Evolutionary conservation across 1,284 basidiomycete genomes (phyloP).

Genomic region (Irpex lacteus): DNA sequence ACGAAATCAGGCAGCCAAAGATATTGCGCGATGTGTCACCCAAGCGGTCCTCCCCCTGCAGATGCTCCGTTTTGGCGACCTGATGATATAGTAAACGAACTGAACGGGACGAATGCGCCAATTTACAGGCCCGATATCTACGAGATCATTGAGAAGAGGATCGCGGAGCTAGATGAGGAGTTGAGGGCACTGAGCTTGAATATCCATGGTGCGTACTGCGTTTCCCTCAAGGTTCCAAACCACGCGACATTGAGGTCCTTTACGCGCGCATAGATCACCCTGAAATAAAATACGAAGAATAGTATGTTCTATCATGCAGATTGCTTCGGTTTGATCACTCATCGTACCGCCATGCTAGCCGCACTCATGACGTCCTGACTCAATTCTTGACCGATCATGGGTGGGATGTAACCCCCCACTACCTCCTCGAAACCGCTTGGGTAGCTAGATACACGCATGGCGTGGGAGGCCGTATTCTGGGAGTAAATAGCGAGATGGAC

Average conservation of each 20-base stretch:
- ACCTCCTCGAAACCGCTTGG: constrained; percentile 78
- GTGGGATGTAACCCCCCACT: constrained; percentile 60
- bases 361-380: constrained; percentile 54
- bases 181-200: constrained; percentile 59
- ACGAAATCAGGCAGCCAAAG: background rate
- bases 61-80: constrained; percentile 12
- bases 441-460: constrained; percentile 65
- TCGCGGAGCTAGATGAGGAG: constrained; percentile 49
- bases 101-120: constrained; percentile 7
- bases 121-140: constrained; percentile 36
- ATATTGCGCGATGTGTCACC: constrained; percentile 8
- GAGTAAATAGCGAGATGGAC: constrained; percentile 75
- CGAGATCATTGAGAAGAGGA: constrained; percentile 52
- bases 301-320: too few relatives aligned
- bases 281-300: constrained; percentile 27
- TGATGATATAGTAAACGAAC: background rate
- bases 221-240: background rate
- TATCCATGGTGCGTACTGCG: constrained; percentile 50
- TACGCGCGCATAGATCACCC: constrained; percentile 22
- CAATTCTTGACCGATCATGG: constrained; percentile 56
- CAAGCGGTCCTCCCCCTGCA: background rate
- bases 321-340: too few relatives aligned
- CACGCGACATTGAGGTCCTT: background rate
- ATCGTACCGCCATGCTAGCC: too few relatives aligned
- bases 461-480: constrained; percentile 59